A percentile compares a stretch with the other conserved stretches of the same genome.
phyloP scores from a whole-genome alignment of 108 stramenopile species.

The Hondaea fermentalgiana region DNA sequence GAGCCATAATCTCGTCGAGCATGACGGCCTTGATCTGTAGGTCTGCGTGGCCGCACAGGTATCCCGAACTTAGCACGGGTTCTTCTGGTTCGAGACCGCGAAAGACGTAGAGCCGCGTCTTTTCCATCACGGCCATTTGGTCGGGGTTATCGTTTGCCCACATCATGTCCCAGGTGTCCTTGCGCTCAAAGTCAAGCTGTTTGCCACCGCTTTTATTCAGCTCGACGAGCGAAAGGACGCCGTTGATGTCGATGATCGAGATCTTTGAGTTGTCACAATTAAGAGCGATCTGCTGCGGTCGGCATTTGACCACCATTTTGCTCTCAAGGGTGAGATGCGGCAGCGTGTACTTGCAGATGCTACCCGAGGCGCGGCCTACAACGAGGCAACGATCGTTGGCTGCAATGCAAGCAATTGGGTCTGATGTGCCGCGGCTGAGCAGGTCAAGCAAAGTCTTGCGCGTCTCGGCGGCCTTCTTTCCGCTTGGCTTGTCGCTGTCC shows the following conservation, averaged over 20 bases:
- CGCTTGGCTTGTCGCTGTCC: neutral
- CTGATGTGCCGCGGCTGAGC: neutral
- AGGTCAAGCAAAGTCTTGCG: neutral
- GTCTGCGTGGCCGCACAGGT: slow-evolving; percentile 31
- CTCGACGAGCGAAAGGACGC: slow-evolving; percentile 38
- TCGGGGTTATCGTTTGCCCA: slow-evolving; percentile 44
- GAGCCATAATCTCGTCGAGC: slow-evolving; percentile 41
- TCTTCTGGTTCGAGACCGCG: slow-evolving; percentile 36
- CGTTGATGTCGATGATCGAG: slow-evolving; percentile 36
- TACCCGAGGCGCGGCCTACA: slow-evolving; percentile 38
- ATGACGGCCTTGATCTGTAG: slow-evolving; percentile 31
- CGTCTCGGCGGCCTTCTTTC: neutral
- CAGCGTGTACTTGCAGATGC: slow-evolving; percentile 40
- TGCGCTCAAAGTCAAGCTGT: slow-evolving; percentile 26
- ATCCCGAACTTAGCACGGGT: slow-evolving; percentile 35
- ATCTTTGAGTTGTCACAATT: slow-evolving; percentile 41
- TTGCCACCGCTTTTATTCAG: slow-evolving; percentile 22
- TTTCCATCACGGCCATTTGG: slow-evolving; percentile 49
- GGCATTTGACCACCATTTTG: neutral
- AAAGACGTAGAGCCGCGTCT: slow-evolving; percentile 43
- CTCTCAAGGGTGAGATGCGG: slow-evolving; percentile 38
- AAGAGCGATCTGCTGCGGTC: slow-evolving; percentile 28
- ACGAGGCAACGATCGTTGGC: slow-evolving; percentile 33
- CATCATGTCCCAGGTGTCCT: slow-evolving; percentile 46
- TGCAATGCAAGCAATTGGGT: slow-evolving; percentile 37